These are phyloP conservation scores for Grosmannia clavigera DNA, from an alignment of 2,329 filamentous ascomycete genomes.

Conservation along the genomic window DNA sequence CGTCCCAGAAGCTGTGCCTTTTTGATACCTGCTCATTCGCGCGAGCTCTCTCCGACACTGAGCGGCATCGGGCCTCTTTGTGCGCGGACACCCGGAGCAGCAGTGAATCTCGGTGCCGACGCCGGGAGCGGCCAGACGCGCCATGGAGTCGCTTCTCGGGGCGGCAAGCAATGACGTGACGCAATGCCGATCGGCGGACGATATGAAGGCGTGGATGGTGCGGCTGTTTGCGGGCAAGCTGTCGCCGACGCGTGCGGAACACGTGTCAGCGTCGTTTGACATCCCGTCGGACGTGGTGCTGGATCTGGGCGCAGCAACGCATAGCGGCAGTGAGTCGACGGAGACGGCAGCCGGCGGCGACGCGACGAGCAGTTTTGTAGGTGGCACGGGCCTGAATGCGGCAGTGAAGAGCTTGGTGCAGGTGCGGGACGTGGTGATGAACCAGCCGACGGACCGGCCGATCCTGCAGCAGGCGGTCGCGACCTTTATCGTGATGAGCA, in stretches of 20 bases:
- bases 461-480: slow-evolving; percentile 35
- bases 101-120: background rate
- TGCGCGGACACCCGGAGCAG: background rate
- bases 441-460: slow-evolving; percentile 36
- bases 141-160: slow-evolving; percentile 20
- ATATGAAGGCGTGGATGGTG: slow-evolving; percentile 34
- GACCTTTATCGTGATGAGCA: slow-evolving; percentile 30
- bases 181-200: slow-evolving; percentile 26
- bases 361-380: slow-evolving; percentile 22
- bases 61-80: background rate
- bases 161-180: slow-evolving; percentile 9
- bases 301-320: slow-evolving; percentile 17
- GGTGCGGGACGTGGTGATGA: slow-evolving; percentile 16
- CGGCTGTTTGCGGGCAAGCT: slow-evolving; percentile 28
- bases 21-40: background rate
- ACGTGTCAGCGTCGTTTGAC: slow-evolving; percentile 33
- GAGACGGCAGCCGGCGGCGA: slow-evolving; percentile 2
- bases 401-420: background rate
- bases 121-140: background rate
- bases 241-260: slow-evolving; percentile 35
- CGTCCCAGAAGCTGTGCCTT: background rate
- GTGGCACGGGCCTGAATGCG: slow-evolving; percentile 14
- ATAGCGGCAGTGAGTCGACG: no score
- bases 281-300: slow-evolving; percentile 33
- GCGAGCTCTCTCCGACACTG: no score